Conservation (phyloP, 2,329 filamentous ascomycete genomes). For the Fusarium foetens region DNA sequence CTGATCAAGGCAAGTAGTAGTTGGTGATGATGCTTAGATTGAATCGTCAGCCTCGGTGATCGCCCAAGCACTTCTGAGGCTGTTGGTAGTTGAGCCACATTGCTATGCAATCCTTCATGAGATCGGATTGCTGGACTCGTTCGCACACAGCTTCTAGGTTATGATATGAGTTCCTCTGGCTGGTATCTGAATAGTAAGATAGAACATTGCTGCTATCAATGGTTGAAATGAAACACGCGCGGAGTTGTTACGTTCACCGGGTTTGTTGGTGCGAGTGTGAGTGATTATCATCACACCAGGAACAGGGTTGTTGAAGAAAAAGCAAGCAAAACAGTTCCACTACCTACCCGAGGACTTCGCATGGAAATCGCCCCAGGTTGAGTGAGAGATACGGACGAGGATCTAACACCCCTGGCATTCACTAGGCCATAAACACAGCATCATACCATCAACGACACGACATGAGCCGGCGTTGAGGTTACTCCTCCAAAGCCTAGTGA, state of each 20-base stretch:
- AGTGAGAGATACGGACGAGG: constrained; percentile 1
- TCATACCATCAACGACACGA: not conserved
- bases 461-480: not conserved
- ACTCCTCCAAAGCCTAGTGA: not conserved
- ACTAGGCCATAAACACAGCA: not conserved
- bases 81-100: not conserved
- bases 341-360: not conserved
- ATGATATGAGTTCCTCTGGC: not conserved
- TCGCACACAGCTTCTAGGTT: not conserved
- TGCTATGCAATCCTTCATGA: not conserved
- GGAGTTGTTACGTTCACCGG: not conserved
- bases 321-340: constrained; percentile 27
- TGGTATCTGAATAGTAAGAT: not conserved
- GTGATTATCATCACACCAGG: constrained; percentile 11
- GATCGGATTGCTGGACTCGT: not conserved
- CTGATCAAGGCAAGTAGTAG: not conserved
- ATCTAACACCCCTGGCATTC: not conserved
- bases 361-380: constrained; percentile 7
- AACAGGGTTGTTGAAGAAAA: constrained; percentile 20
- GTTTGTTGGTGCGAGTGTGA: constrained; percentile 1
- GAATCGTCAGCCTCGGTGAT: not conserved
- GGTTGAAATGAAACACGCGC: not conserved
- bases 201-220: not conserved
- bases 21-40: constrained; percentile 10
- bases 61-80: not conserved